Conservation (phyloP, 1,284 basidiomycete species). For the Moniliella sp. region DNA sequence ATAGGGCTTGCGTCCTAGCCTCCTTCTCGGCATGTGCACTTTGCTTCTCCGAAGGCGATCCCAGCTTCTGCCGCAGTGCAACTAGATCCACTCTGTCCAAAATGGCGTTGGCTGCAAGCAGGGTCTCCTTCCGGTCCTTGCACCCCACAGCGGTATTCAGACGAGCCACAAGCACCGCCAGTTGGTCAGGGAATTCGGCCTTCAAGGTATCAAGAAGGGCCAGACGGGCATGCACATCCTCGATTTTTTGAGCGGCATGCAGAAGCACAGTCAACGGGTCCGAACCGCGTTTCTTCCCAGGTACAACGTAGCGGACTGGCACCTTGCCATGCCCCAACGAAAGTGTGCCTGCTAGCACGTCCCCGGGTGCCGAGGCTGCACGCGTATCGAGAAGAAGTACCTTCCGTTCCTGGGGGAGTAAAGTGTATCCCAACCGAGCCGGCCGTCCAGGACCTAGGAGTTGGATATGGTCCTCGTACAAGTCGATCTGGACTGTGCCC, state of each 20-base stretch:
- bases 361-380: conserved; percentile 26
- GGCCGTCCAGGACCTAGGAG: conserved; percentile 12
- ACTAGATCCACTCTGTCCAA: conserved; percentile 18
- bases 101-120: conserved; percentile 18
- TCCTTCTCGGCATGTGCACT: conserved; percentile 20
- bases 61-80: conserved; percentile 18
- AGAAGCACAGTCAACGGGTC: conserved; percentile 3
- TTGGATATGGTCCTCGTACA: conserved; percentile 31
- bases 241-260: conserved; percentile 7
- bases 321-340: conserved; percentile 19
- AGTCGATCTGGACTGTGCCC: conserved; percentile 21
- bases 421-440: conserved; percentile 11
- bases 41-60: conserved; percentile 23
- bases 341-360: conserved; percentile 28
- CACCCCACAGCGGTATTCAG: conserved; percentile 16
- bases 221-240: conserved; percentile 18
- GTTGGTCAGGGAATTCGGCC: conserved; percentile 21
- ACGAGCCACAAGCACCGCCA: conserved; percentile 22
- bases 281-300: conserved; percentile 14
- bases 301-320: conserved; percentile 23
- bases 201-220: conserved; percentile 22
- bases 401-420: conserved; percentile 26
- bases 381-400: conserved; percentile 23
- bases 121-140: conserved; percentile 3
- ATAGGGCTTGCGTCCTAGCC: too few species aligned